These are phyloP conservation scores for Ophiocordyceps camponoti-saundersi DNA, from an alignment of 2,329 filamentous ascomycete species.

Conservation along the genomic window DNA sequence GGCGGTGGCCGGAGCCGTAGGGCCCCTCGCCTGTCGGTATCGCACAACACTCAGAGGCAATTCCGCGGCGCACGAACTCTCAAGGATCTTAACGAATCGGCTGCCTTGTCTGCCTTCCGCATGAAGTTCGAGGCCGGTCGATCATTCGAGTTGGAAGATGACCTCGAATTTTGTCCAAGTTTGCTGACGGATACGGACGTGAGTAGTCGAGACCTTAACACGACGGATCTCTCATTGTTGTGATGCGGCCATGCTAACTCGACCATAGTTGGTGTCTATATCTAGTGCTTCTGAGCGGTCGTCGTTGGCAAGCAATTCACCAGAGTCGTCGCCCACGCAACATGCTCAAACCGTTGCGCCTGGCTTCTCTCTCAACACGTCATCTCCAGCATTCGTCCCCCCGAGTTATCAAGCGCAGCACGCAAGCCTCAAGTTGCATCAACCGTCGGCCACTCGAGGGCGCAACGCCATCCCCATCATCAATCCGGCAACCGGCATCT, in stretches of 20 bases:
- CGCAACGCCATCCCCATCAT: conserved; percentile 97
- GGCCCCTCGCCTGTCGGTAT: conserved; percentile 61
- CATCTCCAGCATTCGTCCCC: conserved; percentile 49
- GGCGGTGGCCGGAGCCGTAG: conserved; percentile 65
- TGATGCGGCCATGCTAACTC: conserved; percentile 10
- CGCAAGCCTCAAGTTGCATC: conserved; percentile 64
- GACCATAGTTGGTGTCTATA: conserved; percentile 66
- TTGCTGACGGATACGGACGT: conserved; percentile 89
- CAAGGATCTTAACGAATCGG: conserved; percentile 72
- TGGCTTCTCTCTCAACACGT: conserved; percentile 55
- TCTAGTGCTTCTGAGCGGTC: conserved; percentile 88
- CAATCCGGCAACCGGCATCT: conserved; percentile 80
- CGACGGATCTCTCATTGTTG: conserved; percentile 2
- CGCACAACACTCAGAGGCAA: conserved; percentile 74
- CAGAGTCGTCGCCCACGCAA: conserved; percentile 79
- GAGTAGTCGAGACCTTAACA: conserved; percentile 22
- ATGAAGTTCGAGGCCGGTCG: conserved; percentile 78
- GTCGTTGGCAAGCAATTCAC: conserved; percentile 86
- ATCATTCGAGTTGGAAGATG: conserved; percentile 91
- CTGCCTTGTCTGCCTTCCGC: conserved; percentile 61
- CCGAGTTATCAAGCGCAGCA: conserved; percentile 49
- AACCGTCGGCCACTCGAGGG: conserved; percentile 73
- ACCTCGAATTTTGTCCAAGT: conserved; percentile 87
- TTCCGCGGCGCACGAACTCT: conserved; percentile 72
- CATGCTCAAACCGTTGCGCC: conserved; percentile 66